phyloP scores from a whole-genome alignment of 495 filamentous ascomycete genomes.

The Neurospora sp. region DNA sequence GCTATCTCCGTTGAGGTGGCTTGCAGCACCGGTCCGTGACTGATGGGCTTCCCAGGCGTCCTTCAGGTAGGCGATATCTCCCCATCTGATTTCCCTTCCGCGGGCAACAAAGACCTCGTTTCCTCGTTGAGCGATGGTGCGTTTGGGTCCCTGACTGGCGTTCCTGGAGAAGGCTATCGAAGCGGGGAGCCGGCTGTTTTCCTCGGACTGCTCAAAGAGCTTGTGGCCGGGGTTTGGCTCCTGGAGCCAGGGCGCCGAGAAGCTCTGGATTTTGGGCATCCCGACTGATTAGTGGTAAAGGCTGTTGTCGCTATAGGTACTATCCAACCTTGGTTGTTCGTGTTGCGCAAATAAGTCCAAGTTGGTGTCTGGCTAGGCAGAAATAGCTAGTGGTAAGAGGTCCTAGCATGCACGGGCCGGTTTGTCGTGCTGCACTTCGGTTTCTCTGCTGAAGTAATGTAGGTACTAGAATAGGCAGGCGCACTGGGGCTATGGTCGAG shows the following conservation, averaged over 20 bases:
- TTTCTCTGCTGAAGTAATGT: not conserved
- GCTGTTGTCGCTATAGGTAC: not conserved
- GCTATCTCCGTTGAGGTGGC: conserved; percentile 24
- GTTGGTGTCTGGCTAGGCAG: not conserved
- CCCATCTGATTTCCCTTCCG: conserved; percentile 81
- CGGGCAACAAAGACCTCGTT: conserved; percentile 77
- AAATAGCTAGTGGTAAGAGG: not conserved
- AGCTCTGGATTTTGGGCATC: conserved; percentile 75
- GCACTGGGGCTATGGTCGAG: not conserved
- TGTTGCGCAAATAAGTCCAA: not conserved
- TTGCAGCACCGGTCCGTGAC: conserved; percentile 3
- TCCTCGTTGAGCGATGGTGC: conserved; percentile 62
- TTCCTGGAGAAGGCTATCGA: conserved; percentile 25
- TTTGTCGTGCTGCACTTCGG: not conserved
- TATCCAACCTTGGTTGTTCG: not conserved
- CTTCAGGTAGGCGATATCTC: conserved; percentile 63
- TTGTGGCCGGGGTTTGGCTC: conserved; percentile 62
- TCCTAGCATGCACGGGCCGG: not conserved
- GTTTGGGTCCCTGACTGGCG: conserved; percentile 43
- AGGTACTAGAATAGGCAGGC: not conserved
- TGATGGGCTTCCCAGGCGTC: conserved; percentile 48
- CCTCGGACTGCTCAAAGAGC: conserved; percentile 46
- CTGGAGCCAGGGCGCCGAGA: conserved; percentile 74
- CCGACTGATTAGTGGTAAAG: not conserved
- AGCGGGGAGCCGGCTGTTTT: conserved; percentile 13